Conservation (phyloP, 805 yeast species). For the Candida boleticola region DNA sequence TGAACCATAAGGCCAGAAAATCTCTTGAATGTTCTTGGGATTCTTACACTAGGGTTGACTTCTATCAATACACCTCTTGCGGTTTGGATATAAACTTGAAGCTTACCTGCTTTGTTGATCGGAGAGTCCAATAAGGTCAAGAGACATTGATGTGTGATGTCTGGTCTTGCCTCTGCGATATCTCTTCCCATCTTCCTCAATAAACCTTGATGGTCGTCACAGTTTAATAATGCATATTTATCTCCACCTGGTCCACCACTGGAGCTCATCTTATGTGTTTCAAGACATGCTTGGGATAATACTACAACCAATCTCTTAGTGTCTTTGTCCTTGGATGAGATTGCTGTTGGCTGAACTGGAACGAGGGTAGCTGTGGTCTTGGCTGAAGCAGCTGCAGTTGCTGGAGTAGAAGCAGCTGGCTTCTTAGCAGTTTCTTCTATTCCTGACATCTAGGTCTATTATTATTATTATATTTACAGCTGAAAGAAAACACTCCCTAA, state of each 20-base stretch:
- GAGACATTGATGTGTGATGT: constrained; percentile 96
- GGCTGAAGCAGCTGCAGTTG: not conserved
- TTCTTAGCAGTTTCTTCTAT: not conserved
- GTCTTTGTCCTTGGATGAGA: constrained; percentile 79
- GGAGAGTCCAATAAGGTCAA: constrained; percentile 95
- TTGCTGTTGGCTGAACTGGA: constrained; percentile 81
- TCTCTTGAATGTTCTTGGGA: constrained; percentile 97
- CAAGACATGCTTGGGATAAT: constrained; percentile 92
- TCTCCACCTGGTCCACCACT: constrained; percentile 78
- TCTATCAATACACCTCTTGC: constrained; percentile 93
- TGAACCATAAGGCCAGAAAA: constrained; percentile 98
- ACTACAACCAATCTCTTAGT: constrained; percentile 90
- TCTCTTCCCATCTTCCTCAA: constrained; percentile 95
- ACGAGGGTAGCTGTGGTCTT: constrained; percentile 61
- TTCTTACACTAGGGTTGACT: constrained; percentile 93
- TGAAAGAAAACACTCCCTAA: too few relatives aligned
- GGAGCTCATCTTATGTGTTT: constrained; percentile 85
- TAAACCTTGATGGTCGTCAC: constrained; percentile 98
- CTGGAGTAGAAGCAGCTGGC: not conserved
- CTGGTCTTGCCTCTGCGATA: constrained; percentile 98
- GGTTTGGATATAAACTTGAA: constrained; percentile 95
- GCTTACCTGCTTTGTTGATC: constrained; percentile 92
- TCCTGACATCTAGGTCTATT: too few relatives aligned
- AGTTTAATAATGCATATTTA: constrained; percentile 88
- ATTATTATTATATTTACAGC: too few relatives aligned